Evolutionary conservation across 768 basidiomycete genomes (phyloP).

Genomic region (Kwoniella dejecticola): DNA sequence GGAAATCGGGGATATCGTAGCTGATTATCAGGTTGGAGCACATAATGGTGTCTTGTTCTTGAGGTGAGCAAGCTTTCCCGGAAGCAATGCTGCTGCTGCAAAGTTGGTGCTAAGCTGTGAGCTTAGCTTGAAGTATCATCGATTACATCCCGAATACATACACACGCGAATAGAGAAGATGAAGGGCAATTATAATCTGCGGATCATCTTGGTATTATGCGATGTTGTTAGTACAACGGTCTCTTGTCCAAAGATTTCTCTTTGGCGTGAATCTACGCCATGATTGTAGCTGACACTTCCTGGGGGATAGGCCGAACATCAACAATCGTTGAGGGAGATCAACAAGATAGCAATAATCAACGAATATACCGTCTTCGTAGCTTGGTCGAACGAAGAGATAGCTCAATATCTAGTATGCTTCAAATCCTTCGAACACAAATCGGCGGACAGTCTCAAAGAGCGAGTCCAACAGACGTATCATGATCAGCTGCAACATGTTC

Average conservation of each 20-base stretch:
- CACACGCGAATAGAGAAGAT: slow-evolving; percentile 86
- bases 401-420: slow-evolving; percentile 86
- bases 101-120: background rate
- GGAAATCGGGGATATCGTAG: slow-evolving; percentile 89
- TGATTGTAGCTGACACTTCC: background rate
- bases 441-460: slow-evolving; percentile 92
- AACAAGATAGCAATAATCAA: slow-evolving; percentile 92
- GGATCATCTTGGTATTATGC: slow-evolving; percentile 84
- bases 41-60: slow-evolving; percentile 91
- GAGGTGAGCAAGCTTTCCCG: slow-evolving; percentile 61
- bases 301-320: slow-evolving; percentile 87
- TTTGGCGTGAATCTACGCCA: too few species aligned
- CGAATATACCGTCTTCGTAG: slow-evolving; percentile 85
- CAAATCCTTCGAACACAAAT: slow-evolving; percentile 91
- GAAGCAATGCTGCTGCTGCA: background rate
- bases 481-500: slow-evolving; percentile 73
- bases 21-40: slow-evolving; percentile 92
- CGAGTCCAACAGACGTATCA: slow-evolving; percentile 81
- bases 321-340: slow-evolving; percentile 85
- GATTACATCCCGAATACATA: slow-evolving; percentile 96
- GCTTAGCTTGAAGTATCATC: slow-evolving; percentile 83
- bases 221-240: slow-evolving; percentile 70
- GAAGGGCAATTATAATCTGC: slow-evolving; percentile 74
- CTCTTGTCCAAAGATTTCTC: background rate
- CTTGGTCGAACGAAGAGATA: slow-evolving; percentile 92